phyloP scores from a whole-genome alignment of 2,329 filamentous ascomycete species.

The Curvularia sp. region DNA sequence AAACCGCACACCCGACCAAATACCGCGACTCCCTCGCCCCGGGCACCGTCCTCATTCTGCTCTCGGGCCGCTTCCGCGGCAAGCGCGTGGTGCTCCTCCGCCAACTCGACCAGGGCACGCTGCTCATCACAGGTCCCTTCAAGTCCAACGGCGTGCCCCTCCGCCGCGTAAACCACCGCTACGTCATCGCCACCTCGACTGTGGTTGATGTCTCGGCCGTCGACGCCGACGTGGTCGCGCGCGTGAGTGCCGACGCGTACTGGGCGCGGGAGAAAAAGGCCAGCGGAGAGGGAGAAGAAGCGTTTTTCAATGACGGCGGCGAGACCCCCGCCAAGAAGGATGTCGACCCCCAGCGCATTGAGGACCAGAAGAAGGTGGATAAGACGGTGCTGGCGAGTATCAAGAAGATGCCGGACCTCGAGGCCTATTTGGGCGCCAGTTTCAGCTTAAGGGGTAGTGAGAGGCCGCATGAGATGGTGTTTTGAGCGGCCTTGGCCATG shows the following conservation, averaged over 20 bases:
- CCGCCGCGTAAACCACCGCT: slow-evolving; percentile 88
- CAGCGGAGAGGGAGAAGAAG: slow-evolving; percentile 69
- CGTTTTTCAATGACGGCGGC: slow-evolving; percentile 98
- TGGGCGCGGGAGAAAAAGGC: slow-evolving; percentile 93
- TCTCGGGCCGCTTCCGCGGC: slow-evolving; percentile 98
- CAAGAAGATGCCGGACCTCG: slow-evolving; percentile 95
- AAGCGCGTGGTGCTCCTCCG: slow-evolving; percentile 99
- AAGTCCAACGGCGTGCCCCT: slow-evolving; percentile 99
- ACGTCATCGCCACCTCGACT: slow-evolving; percentile 88
- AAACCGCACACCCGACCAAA: slow-evolving; percentile 86
- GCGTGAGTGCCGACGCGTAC: slow-evolving; percentile 84
- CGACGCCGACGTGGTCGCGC: slow-evolving; percentile 73
- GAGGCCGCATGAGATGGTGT: slow-evolving; percentile 99
- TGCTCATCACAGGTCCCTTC: slow-evolving; percentile 98
- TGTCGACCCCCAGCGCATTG: slow-evolving; percentile 85
- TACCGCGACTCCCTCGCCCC: slow-evolving; percentile 89
- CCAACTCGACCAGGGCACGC: slow-evolving; percentile 91
- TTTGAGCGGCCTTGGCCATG: too few relatives aligned
- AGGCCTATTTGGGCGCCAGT: slow-evolving; percentile 88
- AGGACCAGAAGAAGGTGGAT: slow-evolving; percentile 98
- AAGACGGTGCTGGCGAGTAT: slow-evolving; percentile 91
- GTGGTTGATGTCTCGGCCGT: slow-evolving; percentile 83
- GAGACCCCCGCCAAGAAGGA: slow-evolving; percentile 93
- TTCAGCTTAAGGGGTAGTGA: slow-evolving; percentile 99
- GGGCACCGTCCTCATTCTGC: slow-evolving; percentile 95